Evolutionary conservation across 2,329 filamentous ascomycete species (phyloP), one percentile per base, ranked within the genome.

Genomic region (Monilinia vaccinii-corymbosi): DNA sequence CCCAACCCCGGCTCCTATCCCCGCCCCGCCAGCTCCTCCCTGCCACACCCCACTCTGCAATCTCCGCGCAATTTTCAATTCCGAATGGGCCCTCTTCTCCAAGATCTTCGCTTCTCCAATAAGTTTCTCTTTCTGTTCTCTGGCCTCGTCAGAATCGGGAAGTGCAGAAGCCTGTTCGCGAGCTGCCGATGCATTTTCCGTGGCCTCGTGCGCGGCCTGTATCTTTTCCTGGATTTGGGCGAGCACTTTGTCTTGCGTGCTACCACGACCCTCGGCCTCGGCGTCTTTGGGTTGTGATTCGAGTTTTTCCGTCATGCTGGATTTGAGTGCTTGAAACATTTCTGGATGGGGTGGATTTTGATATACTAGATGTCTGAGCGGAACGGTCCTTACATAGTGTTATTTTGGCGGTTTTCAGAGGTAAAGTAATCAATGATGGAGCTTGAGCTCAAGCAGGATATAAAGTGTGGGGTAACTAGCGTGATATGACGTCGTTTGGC

Each of bases 51-150:
- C 67, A 52, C 65, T 67, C 44, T 69, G 67, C 28, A 69, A 32
- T 34, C 66, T 56, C 68, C 81, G 82, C 36, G 88, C 89, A 58
- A 88, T 87, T 64, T 84, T 79, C 72, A 82, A 81, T 64, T 88
- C 88, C 52, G 86, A 89, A 13, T 51, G 53, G 1, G 64, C 61
- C 6, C 56, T 62, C 36, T 65, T 65, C 18, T 66, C 64, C 9
- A 63, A 36, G 36, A 65, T 65, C 13, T 46, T 31, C 8, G 66
- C 66, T 50, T 67, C 64, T 23, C 58, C 60, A 3, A 68, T 11
- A 5, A 55, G 46, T 10, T 58, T 25, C 14, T 58, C 34, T 46
- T 67, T 66, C 38, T 63, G 62, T 47, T 66, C 64, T 5, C 57
- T 44, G 45, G 64, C 61, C 1, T 34, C 32, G 5, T 55, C 49